These are phyloP conservation scores for Harringtonia aguacate DNA, from an alignment of 2,329 filamentous ascomycete species.

Conservation along the genomic window DNA sequence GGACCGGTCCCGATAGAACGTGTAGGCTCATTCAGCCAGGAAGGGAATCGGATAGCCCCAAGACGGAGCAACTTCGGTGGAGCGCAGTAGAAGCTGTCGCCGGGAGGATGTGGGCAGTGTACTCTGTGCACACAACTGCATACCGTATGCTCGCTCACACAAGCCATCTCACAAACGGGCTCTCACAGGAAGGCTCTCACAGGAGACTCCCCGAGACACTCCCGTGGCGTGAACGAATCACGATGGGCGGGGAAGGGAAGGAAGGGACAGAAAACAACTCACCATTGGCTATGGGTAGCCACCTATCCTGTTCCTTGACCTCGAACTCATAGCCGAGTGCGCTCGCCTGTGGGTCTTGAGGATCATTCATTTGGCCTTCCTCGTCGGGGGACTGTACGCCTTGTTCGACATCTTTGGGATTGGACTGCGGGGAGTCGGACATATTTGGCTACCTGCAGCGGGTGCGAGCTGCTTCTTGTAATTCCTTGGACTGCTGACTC, in stretches of 20 bases:
- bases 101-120: too few species aligned
- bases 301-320: constrained; percentile 98
- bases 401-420: constrained; percentile 91
- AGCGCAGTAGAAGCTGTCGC: too few species aligned
- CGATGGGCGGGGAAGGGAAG: too few species aligned
- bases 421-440: constrained; percentile 78
- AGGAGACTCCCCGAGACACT: too few species aligned
- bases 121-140: too few species aligned
- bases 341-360: constrained; percentile 65
- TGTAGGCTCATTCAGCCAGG: too few species aligned
- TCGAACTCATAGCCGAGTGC: constrained; percentile 85
- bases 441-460: constrained; percentile 73
- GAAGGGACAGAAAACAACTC: constrained; percentile 38
- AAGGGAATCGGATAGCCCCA: too few species aligned
- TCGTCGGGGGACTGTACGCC: constrained; percentile 87
- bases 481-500: constrained; percentile 45
- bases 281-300: constrained; percentile 99
- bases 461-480: constrained; percentile 49
- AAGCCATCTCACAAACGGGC: too few species aligned
- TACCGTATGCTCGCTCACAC: too few species aligned
- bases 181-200: too few species aligned
- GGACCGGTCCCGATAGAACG: too few species aligned
- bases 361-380: constrained; percentile 88
- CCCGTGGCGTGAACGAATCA: too few species aligned
- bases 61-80: constrained; percentile 18